Percentiles rank a stretch among this genome's conserved stretches.
These are phyloP conservation scores for Rhododendron kiyosumense DNA, from an alignment of 148 eudicot genomes.

Conservation along the genomic window DNA sequence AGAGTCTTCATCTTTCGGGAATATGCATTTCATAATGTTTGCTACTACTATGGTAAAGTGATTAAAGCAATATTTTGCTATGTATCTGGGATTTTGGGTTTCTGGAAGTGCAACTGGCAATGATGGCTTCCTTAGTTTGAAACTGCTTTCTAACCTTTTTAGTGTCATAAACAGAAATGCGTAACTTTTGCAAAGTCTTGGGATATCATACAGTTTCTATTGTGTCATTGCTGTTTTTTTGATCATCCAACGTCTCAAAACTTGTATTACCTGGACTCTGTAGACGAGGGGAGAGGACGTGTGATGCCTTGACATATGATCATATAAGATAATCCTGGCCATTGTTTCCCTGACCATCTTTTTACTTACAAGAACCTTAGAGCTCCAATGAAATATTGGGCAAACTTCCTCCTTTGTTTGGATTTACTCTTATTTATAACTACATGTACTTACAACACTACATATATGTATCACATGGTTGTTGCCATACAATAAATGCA, in stretches of 20 bases:
- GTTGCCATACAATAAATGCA: neutral
- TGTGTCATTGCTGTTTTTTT: neutral
- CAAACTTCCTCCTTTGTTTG: neutral
- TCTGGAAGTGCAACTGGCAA: neutral
- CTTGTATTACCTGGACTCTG: neutral
- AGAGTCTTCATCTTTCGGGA: neutral
- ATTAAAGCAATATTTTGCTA: neutral
- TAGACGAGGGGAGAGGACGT: neutral
- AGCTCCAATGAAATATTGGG: neutral
- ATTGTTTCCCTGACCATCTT: neutral
- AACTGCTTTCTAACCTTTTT: neutral
- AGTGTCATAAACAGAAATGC: neutral
- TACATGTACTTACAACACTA: neutral
- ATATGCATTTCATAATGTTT: neutral
- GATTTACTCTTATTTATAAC: neutral
- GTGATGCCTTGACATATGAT: neutral
- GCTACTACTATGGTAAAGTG: neutral
- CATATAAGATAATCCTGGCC: neutral
- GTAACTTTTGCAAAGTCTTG: neutral
- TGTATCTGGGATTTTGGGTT: neutral
- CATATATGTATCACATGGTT: neutral
- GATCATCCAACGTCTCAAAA: neutral
- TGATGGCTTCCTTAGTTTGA: neutral
- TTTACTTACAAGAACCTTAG: neutral
- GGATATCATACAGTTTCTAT: neutral